These are phyloP conservation scores for Arabidopsis thaliana DNA, from an alignment of 345 rosid species.

Conservation along the genomic window DNA sequence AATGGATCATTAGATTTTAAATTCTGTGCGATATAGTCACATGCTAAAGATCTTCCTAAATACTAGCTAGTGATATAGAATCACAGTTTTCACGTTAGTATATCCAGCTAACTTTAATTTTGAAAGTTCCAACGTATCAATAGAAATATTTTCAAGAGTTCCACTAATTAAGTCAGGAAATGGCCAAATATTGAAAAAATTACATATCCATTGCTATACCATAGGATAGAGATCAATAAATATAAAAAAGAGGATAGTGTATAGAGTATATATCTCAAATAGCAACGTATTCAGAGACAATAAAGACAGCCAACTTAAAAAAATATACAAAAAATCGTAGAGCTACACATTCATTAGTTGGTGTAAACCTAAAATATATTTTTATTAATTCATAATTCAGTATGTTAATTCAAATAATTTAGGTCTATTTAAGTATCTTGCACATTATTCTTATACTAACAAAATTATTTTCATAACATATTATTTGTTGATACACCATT, in stretches of 20 bases:
- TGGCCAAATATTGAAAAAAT: background rate
- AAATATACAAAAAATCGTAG: too few species aligned
- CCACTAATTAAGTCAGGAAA: background rate
- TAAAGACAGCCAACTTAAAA: background rate
- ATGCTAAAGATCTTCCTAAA: background rate
- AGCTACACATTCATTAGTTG: too few species aligned
- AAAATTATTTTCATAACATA: too few species aligned
- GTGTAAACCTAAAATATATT: too few species aligned
- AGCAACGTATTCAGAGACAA: background rate
- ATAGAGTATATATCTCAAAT: background rate
- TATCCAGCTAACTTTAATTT: too few species aligned
- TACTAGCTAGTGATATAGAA: too few species aligned
- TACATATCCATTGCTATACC: background rate
- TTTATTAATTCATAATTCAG: too few species aligned
- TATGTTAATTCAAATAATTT: too few species aligned
- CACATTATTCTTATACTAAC: too few species aligned
- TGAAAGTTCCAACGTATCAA: background rate
- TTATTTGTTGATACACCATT: constrained; percentile 2
- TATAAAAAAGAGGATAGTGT: background rate
- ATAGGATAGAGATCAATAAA: constrained; percentile 3
- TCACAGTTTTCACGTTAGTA: too few species aligned
- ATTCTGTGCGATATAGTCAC: background rate
- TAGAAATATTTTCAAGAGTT: background rate
- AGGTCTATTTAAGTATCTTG: too few species aligned
- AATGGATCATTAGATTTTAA: too few species aligned